Evolutionary conservation across 345 rosid genomes (phyloP), one percentile per base, ranked within the genome.

Genomic region (Bretschneidera sinensis): DNA sequence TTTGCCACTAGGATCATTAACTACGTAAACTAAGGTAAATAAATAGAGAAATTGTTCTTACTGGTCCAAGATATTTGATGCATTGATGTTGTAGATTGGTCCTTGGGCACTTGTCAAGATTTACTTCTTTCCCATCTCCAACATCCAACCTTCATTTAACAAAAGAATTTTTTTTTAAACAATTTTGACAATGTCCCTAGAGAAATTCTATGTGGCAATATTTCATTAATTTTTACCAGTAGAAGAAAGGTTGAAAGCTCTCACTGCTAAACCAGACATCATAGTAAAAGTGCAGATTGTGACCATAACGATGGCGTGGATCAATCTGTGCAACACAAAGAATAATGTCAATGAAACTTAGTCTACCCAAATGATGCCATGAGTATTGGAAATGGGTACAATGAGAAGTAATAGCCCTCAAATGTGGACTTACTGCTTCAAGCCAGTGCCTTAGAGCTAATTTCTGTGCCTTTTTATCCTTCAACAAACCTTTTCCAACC

Each of bases 361-460:
- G 21, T 11, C 10, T 48, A 17, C 20, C 51, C 45, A 39, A 13
- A 39, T 39, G 45, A 1, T 39, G 45, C 45, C 11, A 39, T 14
- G 10, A 39, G 45, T 39, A 14, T 39, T 39, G 45, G 45, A 39
- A 39, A 39, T 31, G 9, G 9, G 35, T 9, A 31, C 35, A 31
- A 31, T 4, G 35, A 31, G 9, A 31, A 31, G 35, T 31, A 9
- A 31, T 9, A 31, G 35, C 35, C 4, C 35, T 31, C 35, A 4
- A 31, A 31, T 4, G 16, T 39, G 45, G 45, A 54, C 84, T 73
- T 61, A 79, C 87, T 17, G 81, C 87, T 76, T 83, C 87, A 33
- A 83, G 87, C 87, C 85, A 83, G 43, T 80, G 85, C 18, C 53
- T 55, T 39, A 69, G 62, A 50, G 74, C 85, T 56, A 83, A 65